A percentile compares a stretch with the other conserved stretches of the same genome.
Evolutionary conservation across 441 rosid species (phyloP).

Genomic region (Theobroma grandiflorum): DNA sequence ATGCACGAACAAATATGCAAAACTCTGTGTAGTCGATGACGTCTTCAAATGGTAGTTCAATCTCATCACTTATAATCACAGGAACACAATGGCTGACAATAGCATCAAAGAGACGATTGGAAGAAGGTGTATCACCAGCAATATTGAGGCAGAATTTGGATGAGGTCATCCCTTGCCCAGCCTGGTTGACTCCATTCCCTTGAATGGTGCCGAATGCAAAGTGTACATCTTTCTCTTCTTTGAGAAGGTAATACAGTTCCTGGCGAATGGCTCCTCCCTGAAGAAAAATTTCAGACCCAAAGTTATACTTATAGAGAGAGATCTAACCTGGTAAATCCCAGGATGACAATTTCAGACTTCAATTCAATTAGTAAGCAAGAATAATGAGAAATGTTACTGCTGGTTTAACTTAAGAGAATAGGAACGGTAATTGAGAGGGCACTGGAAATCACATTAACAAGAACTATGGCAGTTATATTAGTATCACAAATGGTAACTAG

Average conservation of each 20-base stretch:
- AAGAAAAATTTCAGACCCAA: constrained; percentile 12
- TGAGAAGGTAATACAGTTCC: constrained; percentile 76
- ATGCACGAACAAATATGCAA: constrained; percentile 63
- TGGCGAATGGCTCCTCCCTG: constrained; percentile 81
- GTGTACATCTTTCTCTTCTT: constrained; percentile 79
- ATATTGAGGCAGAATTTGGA: constrained; percentile 82
- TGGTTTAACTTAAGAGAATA: not conserved
- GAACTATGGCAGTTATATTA: not conserved
- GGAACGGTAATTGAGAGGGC: not conserved
- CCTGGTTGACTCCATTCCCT: constrained; percentile 60
- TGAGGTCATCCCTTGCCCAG: constrained; percentile 79
- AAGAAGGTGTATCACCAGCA: constrained; percentile 89
- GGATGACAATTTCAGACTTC: not conserved
- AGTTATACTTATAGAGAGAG: not conserved
- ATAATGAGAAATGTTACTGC: not conserved
- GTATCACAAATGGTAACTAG: too few relatives aligned
- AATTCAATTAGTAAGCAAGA: not conserved
- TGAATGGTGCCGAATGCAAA: constrained; percentile 70
- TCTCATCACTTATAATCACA: constrained; percentile 77
- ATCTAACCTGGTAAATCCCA: not conserved
- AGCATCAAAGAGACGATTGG: constrained; percentile 85
- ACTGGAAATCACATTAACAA: not conserved
- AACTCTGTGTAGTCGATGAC: constrained; percentile 73
- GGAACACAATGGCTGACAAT: constrained; percentile 83
- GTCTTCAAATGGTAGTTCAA: constrained; percentile 86